Percentiles rank a stretch among this genome's conserved stretches.
phyloP scores from a whole-genome alignment of 2,329 filamentous ascomycete species.

The Fusarium mundagurra region DNA sequence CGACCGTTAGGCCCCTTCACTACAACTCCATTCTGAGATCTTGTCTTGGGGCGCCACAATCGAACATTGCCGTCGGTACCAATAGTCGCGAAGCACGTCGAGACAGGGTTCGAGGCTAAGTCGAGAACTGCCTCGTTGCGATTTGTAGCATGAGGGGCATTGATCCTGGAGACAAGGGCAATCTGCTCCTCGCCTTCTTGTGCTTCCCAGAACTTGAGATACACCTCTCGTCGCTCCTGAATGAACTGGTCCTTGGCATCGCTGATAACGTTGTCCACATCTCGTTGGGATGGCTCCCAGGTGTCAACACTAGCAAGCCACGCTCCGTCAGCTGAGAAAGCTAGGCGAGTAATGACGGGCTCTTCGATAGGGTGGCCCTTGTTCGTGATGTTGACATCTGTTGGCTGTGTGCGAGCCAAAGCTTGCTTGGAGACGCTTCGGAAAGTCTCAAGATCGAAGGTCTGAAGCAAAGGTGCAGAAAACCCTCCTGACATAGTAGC shows the following conservation, averaged over 20 bases:
- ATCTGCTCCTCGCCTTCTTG: slow-evolving; percentile 67
- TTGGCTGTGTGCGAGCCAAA: slow-evolving; percentile 86
- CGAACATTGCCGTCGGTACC: slow-evolving; percentile 82
- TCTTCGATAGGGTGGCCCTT: slow-evolving; percentile 78
- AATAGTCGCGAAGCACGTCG: slow-evolving; percentile 81
- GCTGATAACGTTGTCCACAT: slow-evolving; percentile 62
- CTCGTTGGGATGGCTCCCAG: slow-evolving; percentile 79
- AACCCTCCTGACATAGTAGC: slow-evolving; percentile 62
- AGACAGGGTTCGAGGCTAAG: slow-evolving; percentile 75
- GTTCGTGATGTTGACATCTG: slow-evolving; percentile 79
- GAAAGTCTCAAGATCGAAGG: slow-evolving; percentile 83
- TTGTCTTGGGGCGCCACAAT: slow-evolving; percentile 81
- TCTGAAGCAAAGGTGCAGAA: slow-evolving; percentile 75
- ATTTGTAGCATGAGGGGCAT: slow-evolving; percentile 77
- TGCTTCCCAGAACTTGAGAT: slow-evolving; percentile 90
- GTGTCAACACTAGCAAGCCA: slow-evolving; percentile 95
- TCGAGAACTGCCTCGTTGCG: slow-evolving; percentile 72
- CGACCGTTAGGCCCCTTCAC: slow-evolving; percentile 67
- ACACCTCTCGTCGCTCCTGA: slow-evolving; percentile 72
- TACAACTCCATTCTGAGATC: slow-evolving; percentile 73
- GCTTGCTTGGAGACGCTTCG: slow-evolving; percentile 87
- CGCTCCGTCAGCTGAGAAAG: slow-evolving; percentile 80
- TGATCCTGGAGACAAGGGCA: slow-evolving; percentile 83
- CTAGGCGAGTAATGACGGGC: slow-evolving; percentile 79
- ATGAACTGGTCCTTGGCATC: slow-evolving; percentile 57